Base-by-base conservation (phyloP, 768 basidiomycete species). In the Pleurotus platypus region DNA sequence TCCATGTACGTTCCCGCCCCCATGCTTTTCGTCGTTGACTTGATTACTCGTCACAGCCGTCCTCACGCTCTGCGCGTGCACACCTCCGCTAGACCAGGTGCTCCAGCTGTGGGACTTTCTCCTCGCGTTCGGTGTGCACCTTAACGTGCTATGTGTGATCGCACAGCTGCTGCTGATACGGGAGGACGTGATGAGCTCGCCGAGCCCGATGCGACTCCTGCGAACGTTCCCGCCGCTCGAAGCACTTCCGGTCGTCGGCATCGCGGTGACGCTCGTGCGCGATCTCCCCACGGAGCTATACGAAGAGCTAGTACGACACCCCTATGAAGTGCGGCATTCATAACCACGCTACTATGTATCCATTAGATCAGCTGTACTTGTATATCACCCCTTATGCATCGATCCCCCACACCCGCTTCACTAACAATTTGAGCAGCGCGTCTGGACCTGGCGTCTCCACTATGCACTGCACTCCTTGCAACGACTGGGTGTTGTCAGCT, bases 51-150 rank as follows among this genome's bases (percentile, higher is more conserved):
- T 30, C 39, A 8, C 27, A 96, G 94, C 97, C 59, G 85, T 98
- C 38, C 78, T 99, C 59, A 99, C 97, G 0, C 73, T 98, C 35
- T 98, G 94, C 69, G 97, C 96, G 5, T 95, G 95, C 66, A 99
- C 96, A 9, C 96, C 95, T 3, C 97, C 97, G 0, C 77, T 99
- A 8, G 90, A 94, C 67, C 91, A 98, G 73, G 96, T 98, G 22
- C 78, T 99, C 26, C 87, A 87, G 61, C 75, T 99, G 54, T 99
- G 97, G 96, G 97, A 99, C 70, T 99, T 98, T 67, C 80, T 99
- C 7, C 79, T 99, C 24, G 93, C 96, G 3, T 98, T 95, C 66
- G 97, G 97, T 12, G 91, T 95, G 20, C 97, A 98, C 66, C 78
- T 99, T 16, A 99, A 99, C 65, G 89, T 99, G 9, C 78, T 99